Percentiles rank a stretch among this genome's conserved stretches.
Evolutionary conservation across 75 land plant genomes (phyloP).

Genomic region (Adiantum capillusveneris): DNA sequence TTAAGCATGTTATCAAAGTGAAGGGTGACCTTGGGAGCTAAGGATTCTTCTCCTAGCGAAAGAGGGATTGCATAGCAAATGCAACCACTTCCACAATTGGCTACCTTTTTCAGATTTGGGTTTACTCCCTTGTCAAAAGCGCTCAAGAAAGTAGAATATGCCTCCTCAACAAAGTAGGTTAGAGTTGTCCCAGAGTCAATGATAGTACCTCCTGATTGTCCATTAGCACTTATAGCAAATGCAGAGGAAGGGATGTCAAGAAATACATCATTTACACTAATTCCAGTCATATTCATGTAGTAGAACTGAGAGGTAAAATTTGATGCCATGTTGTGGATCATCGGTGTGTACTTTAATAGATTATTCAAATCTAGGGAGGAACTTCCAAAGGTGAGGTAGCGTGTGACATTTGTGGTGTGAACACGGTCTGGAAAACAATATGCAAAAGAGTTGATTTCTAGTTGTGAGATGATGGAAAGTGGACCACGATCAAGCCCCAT

Average conservation of each 20-base stretch:
- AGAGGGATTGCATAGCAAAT: background rate
- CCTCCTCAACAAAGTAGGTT: background rate
- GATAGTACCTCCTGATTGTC: background rate
- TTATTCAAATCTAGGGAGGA: background rate
- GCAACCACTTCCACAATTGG: background rate
- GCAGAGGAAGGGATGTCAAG: slow-evolving; percentile 3
- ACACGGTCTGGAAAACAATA: slow-evolving; percentile 8
- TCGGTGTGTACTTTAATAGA: background rate
- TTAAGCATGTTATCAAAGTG: background rate
- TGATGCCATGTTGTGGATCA: background rate
- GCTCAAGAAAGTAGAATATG: background rate
- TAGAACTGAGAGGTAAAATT: background rate
- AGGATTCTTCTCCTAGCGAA: background rate
- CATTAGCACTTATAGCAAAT: background rate
- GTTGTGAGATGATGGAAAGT: background rate
- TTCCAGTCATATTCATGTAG: slow-evolving; percentile 1
- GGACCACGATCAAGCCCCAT: background rate
- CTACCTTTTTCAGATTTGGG: too few species aligned
- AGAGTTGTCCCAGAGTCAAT: slow-evolving; percentile 1
- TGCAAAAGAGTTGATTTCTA: background rate
- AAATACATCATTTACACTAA: background rate
- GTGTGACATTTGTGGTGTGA: background rate
- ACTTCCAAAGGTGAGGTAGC: background rate
- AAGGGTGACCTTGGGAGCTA: background rate
- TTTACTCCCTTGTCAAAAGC: background rate